These are phyloP conservation scores for Xylariomycetidae sp. DNA, from an alignment of 2,329 filamentous ascomycete species.

Conservation along the genomic window DNA sequence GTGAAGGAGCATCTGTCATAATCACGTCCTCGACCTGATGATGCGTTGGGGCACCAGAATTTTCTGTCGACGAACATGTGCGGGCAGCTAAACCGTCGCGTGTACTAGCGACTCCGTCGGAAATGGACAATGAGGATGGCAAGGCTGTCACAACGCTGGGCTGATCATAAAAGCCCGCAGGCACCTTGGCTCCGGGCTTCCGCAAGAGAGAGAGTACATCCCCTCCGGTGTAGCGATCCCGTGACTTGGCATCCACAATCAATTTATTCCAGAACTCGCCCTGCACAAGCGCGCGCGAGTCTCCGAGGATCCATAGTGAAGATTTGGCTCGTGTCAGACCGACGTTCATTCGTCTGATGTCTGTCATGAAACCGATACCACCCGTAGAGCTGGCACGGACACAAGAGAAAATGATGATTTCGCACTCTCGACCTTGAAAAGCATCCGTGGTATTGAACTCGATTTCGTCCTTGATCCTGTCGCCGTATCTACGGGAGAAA, in stretches of 20 bases:
- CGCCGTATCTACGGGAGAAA: constrained; percentile 70
- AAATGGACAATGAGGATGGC: constrained; percentile 1
- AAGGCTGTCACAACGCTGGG: constrained; percentile 3
- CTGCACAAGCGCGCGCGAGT: constrained; percentile 78
- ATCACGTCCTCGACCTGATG: constrained; percentile 21
- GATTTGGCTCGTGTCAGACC: constrained; percentile 95
- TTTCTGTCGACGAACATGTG: background rate
- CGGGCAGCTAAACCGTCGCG: no score
- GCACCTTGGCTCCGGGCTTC: constrained; percentile 34
- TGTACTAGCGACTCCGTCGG: background rate
- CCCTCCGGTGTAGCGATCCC: constrained; percentile 72
- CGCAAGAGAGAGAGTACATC: constrained; percentile 47
- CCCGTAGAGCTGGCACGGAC: constrained; percentile 87
- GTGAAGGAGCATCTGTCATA: constrained; percentile 22
- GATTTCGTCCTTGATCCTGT: constrained; percentile 68
- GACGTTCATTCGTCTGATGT: constrained; percentile 99
- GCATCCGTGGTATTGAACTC: constrained; percentile 99
- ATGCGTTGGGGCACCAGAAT: background rate
- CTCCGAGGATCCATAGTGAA: constrained; percentile 92
- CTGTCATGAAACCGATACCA: constrained; percentile 97
- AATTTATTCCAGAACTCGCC: constrained; percentile 89
- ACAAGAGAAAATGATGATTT: constrained; percentile 98
- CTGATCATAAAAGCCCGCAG: constrained; percentile 15
- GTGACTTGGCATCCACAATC: constrained; percentile 71
- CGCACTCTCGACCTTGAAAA: constrained; percentile 93